Conservation (phyloP, 345 rosid species). For the Fremontodendron californicum region DNA sequence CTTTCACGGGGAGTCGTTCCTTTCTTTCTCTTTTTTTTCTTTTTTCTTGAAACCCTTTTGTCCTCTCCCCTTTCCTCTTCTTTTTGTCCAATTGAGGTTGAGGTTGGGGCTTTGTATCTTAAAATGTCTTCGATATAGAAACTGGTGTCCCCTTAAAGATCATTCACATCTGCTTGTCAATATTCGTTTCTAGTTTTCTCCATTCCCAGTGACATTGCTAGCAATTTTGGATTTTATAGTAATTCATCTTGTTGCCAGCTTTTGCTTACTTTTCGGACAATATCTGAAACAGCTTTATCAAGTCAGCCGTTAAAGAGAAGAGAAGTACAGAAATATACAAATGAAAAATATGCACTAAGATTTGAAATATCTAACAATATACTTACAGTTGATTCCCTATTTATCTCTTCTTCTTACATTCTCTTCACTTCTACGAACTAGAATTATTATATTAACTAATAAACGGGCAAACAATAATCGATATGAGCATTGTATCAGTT, state of each 20-base stretch:
- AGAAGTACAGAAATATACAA: not conserved
- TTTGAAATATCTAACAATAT: not conserved
- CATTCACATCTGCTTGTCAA: not conserved
- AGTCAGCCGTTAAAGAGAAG: not conserved
- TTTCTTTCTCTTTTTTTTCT: not conserved
- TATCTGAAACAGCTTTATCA: not conserved
- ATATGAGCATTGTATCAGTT: slow-evolving; percentile 23
- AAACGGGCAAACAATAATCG: slow-evolving; percentile 33
- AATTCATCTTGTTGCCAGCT: not conserved
- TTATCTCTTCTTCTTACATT: slow-evolving; percentile 21
- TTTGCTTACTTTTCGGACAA: not conserved
- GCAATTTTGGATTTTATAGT: not conserved
- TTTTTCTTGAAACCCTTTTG: not conserved
- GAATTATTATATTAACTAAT: slow-evolving; percentile 19
- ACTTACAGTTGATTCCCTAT: slow-evolving; percentile 22
- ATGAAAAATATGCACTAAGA: slow-evolving; percentile 1
- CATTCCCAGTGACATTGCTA: not conserved
- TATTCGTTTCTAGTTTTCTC: not conserved
- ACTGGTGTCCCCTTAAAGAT: not conserved
- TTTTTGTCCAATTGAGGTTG: slow-evolving; percentile 20
- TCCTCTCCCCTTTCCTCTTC: not conserved
- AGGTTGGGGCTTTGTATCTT: slow-evolving; percentile 33
- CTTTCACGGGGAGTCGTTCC: no score
- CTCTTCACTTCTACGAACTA: slow-evolving; percentile 11
- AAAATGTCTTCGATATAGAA: slow-evolving; percentile 20